Evolutionary conservation across 2,329 filamentous ascomycete species (phyloP).

Genomic region (Monilinia laxa): DNA sequence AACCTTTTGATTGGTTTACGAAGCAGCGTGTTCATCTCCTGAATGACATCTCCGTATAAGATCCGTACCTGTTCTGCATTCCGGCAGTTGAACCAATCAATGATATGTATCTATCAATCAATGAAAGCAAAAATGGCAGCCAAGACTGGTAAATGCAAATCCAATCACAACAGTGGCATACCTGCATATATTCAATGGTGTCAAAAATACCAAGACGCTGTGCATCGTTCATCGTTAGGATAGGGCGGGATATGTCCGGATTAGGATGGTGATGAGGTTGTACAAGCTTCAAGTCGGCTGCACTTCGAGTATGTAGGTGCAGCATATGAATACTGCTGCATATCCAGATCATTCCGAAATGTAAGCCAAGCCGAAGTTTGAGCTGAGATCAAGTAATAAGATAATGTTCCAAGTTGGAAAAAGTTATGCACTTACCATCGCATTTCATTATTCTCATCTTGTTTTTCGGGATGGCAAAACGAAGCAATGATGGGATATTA

Average conservation of each 20-base stretch:
- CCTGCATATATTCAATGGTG: slow-evolving; percentile 8
- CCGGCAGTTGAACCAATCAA: not conserved
- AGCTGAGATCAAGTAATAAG: slow-evolving; percentile 1
- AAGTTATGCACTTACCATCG: not conserved
- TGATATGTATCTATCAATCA: not conserved
- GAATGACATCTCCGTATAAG: not conserved
- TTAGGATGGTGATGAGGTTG: slow-evolving; percentile 2
- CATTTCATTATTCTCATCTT: not conserved
- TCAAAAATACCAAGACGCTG: not conserved
- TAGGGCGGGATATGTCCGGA: slow-evolving; percentile 9
- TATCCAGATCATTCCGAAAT: not conserved
- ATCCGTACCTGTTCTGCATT: not conserved
- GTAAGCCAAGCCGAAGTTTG: not conserved
- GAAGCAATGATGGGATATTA: not conserved
- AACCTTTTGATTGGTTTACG: not conserved
- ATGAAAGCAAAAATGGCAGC: not conserved
- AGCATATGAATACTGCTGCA: not conserved
- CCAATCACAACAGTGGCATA: slow-evolving; percentile 4
- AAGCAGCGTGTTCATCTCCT: not conserved
- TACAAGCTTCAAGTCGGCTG: not conserved
- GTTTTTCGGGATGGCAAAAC: not conserved
- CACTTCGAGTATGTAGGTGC: slow-evolving; percentile 1
- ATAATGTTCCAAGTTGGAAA: not conserved
- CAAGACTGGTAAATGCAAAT: slow-evolving; percentile 12
- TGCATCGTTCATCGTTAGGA: slow-evolving; percentile 2